These are phyloP conservation scores for Sporobolomyces pararoseus DNA, from an alignment of 768 basidiomycete species.

Conservation along the genomic window DNA sequence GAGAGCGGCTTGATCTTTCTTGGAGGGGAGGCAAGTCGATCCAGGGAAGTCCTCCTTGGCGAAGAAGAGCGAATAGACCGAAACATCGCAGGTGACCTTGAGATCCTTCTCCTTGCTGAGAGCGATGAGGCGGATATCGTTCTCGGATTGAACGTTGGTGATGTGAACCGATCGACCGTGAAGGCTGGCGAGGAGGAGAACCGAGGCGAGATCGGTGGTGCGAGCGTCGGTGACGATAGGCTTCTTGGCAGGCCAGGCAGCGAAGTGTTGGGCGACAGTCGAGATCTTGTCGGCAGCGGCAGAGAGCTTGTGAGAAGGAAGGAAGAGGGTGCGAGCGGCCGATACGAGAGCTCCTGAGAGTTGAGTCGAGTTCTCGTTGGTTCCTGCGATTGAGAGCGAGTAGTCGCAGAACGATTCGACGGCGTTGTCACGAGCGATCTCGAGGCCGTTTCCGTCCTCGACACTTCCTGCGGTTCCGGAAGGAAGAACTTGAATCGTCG, in stretches of 20 bases:
- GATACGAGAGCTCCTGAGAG: constrained; percentile 72
- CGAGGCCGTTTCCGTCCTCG: constrained; percentile 64
- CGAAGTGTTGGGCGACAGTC: constrained; percentile 77
- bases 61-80: constrained; percentile 88
- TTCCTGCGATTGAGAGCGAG: constrained; percentile 73
- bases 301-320: constrained; percentile 62
- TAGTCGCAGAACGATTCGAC: constrained; percentile 77
- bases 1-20: constrained; percentile 71
- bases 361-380: constrained; percentile 59
- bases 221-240: constrained; percentile 92
- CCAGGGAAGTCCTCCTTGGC: constrained; percentile 67
- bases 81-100: constrained; percentile 93
- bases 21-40: constrained; percentile 63
- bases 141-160: constrained; percentile 77
- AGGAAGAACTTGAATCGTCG: constrained; percentile 73
- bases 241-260: constrained; percentile 83
- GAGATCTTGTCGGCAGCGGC: constrained; percentile 37
- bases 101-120: constrained; percentile 90
- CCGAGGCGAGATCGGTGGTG: constrained; percentile 84
- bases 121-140: constrained; percentile 83
- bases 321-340: constrained; percentile 78
- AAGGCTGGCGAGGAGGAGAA: constrained; percentile 87
- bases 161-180: constrained; percentile 84
- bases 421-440: constrained; percentile 65
- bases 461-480: constrained; percentile 62